These are phyloP conservation scores for Immersiella caudata DNA, from an alignment of 495 filamentous ascomycete genomes.

Conservation along the genomic window DNA sequence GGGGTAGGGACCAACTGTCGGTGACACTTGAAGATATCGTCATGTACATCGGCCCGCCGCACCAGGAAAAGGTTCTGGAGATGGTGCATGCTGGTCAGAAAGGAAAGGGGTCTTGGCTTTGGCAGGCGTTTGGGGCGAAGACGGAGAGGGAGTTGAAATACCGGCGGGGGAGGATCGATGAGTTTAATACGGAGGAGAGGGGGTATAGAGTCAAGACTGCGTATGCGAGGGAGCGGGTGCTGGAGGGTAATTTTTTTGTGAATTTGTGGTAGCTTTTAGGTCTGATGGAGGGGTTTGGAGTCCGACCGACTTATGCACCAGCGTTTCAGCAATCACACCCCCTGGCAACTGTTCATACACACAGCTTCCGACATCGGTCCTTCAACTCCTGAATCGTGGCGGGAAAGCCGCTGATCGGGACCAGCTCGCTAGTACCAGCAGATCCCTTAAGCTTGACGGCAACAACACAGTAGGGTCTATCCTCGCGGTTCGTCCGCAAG, in stretches of 20 bases:
- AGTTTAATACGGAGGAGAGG: neutral
- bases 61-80: neutral
- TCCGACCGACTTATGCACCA: too few species aligned
- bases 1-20: neutral
- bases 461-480: neutral
- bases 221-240: neutral
- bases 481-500: neutral
- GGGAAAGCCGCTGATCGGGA: slow-evolving; percentile 21
- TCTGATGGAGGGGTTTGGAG: too few species aligned
- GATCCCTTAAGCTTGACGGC: neutral
- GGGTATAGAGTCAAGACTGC: neutral
- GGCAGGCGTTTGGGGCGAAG: neutral
- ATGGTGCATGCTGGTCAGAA: neutral
- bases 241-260: neutral
- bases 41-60: neutral
- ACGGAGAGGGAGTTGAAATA: neutral
- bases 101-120: neutral
- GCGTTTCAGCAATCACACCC: too few species aligned
- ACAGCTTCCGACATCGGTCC: neutral
- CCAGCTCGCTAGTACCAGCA: neutral
- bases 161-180: neutral
- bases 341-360: too few species aligned
- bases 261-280: slow-evolving; percentile 1
- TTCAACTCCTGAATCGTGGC: slow-evolving; percentile 11
- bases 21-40: neutral